Evolutionary conservation across 2,329 filamentous ascomycete genomes (phyloP).

Genomic region (Verticillium albo-atrum): DNA sequence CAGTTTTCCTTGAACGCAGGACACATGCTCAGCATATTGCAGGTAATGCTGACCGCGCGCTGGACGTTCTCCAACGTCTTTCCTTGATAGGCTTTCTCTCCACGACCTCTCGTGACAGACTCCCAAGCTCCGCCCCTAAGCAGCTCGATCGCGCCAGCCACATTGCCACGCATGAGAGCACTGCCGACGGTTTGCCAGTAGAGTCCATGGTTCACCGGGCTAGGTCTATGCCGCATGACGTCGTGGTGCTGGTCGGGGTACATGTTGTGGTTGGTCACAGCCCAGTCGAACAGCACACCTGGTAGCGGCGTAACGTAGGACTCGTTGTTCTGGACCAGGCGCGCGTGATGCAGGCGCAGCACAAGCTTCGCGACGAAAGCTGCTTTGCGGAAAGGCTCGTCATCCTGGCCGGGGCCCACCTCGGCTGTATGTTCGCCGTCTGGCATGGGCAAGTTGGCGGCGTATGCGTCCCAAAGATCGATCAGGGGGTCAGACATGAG

Average conservation of each 20-base stretch:
- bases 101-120: slow-evolving; percentile 64
- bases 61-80: slow-evolving; percentile 75
- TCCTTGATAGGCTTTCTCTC: slow-evolving; percentile 66
- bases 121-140: slow-evolving; percentile 75
- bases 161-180: slow-evolving; percentile 69
- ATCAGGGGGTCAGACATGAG: slow-evolving; percentile 47
- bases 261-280: slow-evolving; percentile 69
- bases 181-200: slow-evolving; percentile 87
- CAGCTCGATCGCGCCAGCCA: slow-evolving; percentile 61
- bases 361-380: slow-evolving; percentile 74
- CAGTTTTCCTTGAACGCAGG: slow-evolving; percentile 57
- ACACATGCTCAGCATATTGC: slow-evolving; percentile 66
- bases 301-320: slow-evolving; percentile 54
- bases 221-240: slow-evolving; percentile 60
- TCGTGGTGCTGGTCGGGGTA: slow-evolving; percentile 63
- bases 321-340: slow-evolving; percentile 30
- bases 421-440: slow-evolving; percentile 53
- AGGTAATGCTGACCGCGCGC: slow-evolving; percentile 63
- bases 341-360: slow-evolving; percentile 71
- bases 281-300: slow-evolving; percentile 77
- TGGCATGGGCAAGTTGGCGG: slow-evolving; percentile 40
- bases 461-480: slow-evolving; percentile 52
- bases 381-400: slow-evolving; percentile 68
- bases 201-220: slow-evolving; percentile 68
- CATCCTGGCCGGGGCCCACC: slow-evolving; percentile 60